A percentile compares a stretch with the other conserved stretches of the same genome.
phyloP scores from a whole-genome alignment of 768 basidiomycete species.

The Termitomyces sp. region DNA sequence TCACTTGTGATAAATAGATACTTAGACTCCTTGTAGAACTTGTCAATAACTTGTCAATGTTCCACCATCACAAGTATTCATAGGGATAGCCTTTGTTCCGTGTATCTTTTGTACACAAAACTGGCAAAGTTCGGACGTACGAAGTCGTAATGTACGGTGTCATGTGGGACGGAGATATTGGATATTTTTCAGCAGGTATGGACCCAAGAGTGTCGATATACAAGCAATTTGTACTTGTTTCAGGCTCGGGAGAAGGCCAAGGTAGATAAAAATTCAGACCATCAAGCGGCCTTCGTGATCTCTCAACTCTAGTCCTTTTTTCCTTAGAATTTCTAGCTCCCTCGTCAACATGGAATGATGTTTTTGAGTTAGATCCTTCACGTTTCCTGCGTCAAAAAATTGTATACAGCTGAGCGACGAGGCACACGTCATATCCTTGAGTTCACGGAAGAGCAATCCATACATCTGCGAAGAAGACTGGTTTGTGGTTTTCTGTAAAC shows the following conservation, averaged over 20 bases:
- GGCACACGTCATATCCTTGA: conserved; percentile 1
- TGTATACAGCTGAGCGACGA: conserved; percentile 8
- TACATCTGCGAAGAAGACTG: conserved; percentile 7
- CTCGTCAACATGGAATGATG: conserved; percentile 5
- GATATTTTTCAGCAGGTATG: not conserved
- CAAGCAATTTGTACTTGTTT: not conserved
- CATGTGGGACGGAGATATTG: not conserved
- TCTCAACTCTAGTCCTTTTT: conserved; percentile 8
- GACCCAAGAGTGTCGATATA: not conserved
- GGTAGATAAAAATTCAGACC: not conserved
- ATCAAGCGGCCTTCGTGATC: conserved; percentile 13
- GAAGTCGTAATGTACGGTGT: not conserved
- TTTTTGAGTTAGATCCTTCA: conserved; percentile 6
- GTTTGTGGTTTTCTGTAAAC: conserved; percentile 7
- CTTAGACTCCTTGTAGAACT: too few species aligned
- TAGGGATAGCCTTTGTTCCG: not conserved
- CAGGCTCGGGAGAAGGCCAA: not conserved
- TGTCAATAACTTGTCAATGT: too few species aligned
- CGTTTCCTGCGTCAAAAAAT: conserved; percentile 11
- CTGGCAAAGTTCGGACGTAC: too few species aligned
- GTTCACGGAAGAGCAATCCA: not conserved
- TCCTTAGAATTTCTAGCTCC: conserved; percentile 4
- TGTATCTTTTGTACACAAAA: not conserved
- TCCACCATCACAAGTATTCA: not conserved
- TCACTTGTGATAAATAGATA: too few species aligned